These are phyloP conservation scores for Monosporozyma solicola DNA, from an alignment of 805 yeast genomes.

Conservation along the genomic window DNA sequence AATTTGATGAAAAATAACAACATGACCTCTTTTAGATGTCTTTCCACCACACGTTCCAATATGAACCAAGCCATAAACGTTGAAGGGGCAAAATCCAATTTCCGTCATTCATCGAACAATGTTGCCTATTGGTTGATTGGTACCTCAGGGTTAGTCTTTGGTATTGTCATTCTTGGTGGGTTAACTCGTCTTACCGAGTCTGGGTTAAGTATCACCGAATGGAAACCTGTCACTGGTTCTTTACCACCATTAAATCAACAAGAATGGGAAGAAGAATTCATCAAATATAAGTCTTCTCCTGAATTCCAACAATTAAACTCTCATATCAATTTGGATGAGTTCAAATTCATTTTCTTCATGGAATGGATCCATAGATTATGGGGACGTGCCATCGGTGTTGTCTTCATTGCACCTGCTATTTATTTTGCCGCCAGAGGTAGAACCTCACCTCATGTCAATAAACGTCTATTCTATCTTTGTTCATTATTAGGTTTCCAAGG, in stretches of 20 bases:
- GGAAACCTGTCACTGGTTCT: constrained; percentile 97
- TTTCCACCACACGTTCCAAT: neutral
- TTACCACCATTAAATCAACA: constrained; percentile 74
- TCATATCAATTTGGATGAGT: constrained; percentile 74
- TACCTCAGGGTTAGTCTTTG: constrained; percentile 82
- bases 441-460: constrained; percentile 59
- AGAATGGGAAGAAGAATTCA: constrained; percentile 84
- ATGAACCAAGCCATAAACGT: constrained; percentile 16
- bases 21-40: neutral
- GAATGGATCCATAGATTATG: constrained; percentile 95
- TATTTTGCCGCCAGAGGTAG: constrained; percentile 64
- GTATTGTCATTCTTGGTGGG: constrained; percentile 94
- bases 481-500: constrained; percentile 87
- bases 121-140: constrained; percentile 88
- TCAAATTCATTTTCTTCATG: constrained; percentile 90
- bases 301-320: constrained; percentile 87
- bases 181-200: constrained; percentile 91
- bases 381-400: constrained; percentile 84
- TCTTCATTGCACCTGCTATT: constrained; percentile 74
- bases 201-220: constrained; percentile 92
- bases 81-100: neutral
- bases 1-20: neutral
- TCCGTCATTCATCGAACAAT: constrained; percentile 34
- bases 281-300: constrained; percentile 74
- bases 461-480: constrained; percentile 62